Base-by-base conservation (phyloP, 2,329 filamentous ascomycete species). In the Sporothrix inflata region DNA sequence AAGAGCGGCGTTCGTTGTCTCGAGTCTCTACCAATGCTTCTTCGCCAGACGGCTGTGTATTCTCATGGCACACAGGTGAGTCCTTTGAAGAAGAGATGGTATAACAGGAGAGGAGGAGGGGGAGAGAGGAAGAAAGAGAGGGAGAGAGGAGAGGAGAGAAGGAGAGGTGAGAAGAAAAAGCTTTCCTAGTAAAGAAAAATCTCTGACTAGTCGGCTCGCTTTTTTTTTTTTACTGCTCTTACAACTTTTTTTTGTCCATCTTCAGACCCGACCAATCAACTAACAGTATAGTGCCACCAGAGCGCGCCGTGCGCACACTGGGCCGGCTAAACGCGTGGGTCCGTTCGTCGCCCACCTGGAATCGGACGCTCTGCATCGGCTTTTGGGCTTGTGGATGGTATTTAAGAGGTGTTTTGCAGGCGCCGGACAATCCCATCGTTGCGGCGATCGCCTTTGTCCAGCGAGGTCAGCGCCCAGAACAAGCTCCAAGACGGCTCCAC, bases 21-120 rank as follows among this genome's bases (percentile, higher is more conserved):
- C 72, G 53, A 68, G 61, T 71, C 61, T 73, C 68, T 68, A 53
- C 72, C 72, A 73, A 71, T 68, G 63, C 72, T 71, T 72, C 73
- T 74, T 74, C 73, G 61, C 73, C 71, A 72, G 70, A 72, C 67
- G 27, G 57, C 73, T 71, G 71, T 68, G 68, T 70, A 45, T 67
- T 61, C 34, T 53, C 42, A 67, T 51, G 57, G 68, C 42, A 70
- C 57, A 63, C 68, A 69, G 65, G 45, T 24, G 30, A 69, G 66
- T 73, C 72, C 72, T 69, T 71, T 69, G 72, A 73, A 71, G 72
- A 71, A 74, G 61, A 16, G 19, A 30, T 40, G 68, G 40, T 27
- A 34, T 45, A 69, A 47, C 65, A 71, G 61, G 45, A 55, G 63
- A 67, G 21, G 49, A 38, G 19, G 47, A 42, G 27, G 63, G 55